These are phyloP conservation scores for Spathaspora boniae DNA, from an alignment of 805 yeast genomes.

Conservation along the genomic window DNA sequence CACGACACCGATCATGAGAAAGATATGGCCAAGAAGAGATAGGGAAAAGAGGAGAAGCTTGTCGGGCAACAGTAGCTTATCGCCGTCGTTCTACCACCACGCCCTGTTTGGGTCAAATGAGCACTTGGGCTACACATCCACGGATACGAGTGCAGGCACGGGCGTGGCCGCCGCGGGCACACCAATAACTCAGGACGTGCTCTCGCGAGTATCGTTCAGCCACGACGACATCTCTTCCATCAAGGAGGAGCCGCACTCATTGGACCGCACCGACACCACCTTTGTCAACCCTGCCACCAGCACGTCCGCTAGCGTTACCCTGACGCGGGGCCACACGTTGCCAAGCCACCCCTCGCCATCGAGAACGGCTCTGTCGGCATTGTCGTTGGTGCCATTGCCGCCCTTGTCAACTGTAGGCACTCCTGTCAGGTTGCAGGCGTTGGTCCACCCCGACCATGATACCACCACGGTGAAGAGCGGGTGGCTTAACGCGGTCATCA, in stretches of 20 bases:
- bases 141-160: too few species aligned
- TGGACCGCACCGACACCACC: background rate
- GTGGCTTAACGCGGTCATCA: slow-evolving; percentile 38
- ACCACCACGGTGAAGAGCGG: slow-evolving; percentile 23
- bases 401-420: too few species aligned
- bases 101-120: too few species aligned
- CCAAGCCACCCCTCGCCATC: too few species aligned
- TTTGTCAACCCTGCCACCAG: too few species aligned
- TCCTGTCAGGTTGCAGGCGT: slow-evolving; percentile 7
- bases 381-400: slow-evolving; percentile 7
- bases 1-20: slow-evolving; percentile 17
- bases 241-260: background rate
- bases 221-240: slow-evolving; percentile 2
- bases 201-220: slow-evolving; percentile 8
- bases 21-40: slow-evolving; percentile 27
- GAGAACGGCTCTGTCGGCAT: slow-evolving; percentile 5
- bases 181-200: too few species aligned
- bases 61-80: slow-evolving; percentile 12
- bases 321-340: too few species aligned
- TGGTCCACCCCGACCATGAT: slow-evolving; percentile 31
- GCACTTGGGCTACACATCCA: too few species aligned
- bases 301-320: too few species aligned
- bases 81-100: too few species aligned
- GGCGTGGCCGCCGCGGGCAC: too few species aligned
- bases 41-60: slow-evolving; percentile 23